Conservation (phyloP, 176 grass and related monocot genomes). For the Aegilops umbellulata region DNA sequence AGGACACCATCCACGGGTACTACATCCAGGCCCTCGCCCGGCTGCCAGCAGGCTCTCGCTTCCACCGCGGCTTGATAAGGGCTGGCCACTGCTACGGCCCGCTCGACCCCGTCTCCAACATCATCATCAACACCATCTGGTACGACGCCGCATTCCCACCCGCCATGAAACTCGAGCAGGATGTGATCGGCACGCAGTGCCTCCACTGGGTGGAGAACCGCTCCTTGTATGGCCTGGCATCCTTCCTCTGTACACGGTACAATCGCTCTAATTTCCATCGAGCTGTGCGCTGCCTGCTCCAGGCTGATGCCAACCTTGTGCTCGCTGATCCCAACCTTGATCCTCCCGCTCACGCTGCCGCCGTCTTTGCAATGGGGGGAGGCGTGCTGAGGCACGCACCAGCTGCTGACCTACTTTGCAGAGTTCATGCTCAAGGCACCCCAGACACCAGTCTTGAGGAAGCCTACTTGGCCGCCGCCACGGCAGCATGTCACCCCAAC, state of each 20-base stretch:
- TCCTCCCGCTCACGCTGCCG: no score
- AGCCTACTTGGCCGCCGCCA: background rate
- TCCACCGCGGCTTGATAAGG: no score
- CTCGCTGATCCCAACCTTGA: background rate
- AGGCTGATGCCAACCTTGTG: background rate
- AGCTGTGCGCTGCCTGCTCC: background rate
- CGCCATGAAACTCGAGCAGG: background rate
- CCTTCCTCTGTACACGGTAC: background rate
- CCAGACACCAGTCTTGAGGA: background rate
- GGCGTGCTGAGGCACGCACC: no score
- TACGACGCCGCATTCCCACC: background rate
- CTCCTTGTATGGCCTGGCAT: background rate
- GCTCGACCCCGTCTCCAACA: no score
- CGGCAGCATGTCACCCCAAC: background rate
- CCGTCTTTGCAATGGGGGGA: no score
- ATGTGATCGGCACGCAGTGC: background rate
- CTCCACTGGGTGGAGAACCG: slow-evolving; percentile 3
- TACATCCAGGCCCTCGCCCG: background rate
- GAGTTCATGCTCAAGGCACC: background rate
- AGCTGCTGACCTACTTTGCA: no score
- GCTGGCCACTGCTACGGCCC: no score
- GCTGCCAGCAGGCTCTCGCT: background rate
- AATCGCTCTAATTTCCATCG: background rate
- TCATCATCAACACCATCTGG: background rate
- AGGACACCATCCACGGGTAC: background rate